Percentiles rank a stretch among this genome's conserved stretches.
Conservation (phyloP, 2,329 filamentous ascomycete genomes). For the Ophiostoma ips region DNA sequence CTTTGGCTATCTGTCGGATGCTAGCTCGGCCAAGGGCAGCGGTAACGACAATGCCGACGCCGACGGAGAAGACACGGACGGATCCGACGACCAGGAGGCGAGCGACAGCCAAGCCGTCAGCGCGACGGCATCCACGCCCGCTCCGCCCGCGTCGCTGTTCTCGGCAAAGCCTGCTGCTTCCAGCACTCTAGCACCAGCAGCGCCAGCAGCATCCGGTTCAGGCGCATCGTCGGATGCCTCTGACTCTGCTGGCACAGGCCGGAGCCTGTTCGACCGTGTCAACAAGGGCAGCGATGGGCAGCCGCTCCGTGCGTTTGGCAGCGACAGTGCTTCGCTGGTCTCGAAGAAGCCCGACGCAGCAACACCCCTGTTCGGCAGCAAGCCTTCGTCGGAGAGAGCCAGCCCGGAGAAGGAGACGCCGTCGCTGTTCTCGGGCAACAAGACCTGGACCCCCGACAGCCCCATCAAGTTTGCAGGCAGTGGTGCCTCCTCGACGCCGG, state of each 20-base stretch:
- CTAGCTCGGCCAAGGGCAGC: slow-evolving; percentile 40
- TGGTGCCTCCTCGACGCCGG: slow-evolving; percentile 8
- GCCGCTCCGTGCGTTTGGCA: slow-evolving; percentile 28
- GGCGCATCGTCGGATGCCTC: slow-evolving; percentile 28
- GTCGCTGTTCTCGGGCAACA: slow-evolving; percentile 21
- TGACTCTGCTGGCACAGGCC: slow-evolving; percentile 30
- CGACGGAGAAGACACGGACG: slow-evolving; percentile 22
- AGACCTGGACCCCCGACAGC: slow-evolving; percentile 34
- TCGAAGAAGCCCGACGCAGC: not conserved
- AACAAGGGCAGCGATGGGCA: slow-evolving; percentile 36
- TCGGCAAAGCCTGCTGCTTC: slow-evolving; percentile 19
- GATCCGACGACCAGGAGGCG: slow-evolving; percentile 31
- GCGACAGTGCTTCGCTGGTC: slow-evolving; percentile 14
- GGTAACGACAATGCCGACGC: slow-evolving; percentile 30
- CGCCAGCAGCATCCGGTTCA: slow-evolving; percentile 14
- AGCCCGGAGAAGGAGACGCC: slow-evolving; percentile 28
- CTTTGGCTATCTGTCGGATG: slow-evolving; percentile 46
- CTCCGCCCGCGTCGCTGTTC: slow-evolving; percentile 22
- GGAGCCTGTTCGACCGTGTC: slow-evolving; percentile 43
- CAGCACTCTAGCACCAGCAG: slow-evolving; percentile 7
- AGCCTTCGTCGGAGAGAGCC: slow-evolving; percentile 23
- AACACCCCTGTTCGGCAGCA: slow-evolving; percentile 15
- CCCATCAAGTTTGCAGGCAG: slow-evolving; percentile 41
- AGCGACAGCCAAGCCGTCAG: slow-evolving; percentile 29
- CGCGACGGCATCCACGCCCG: slow-evolving; percentile 27